phyloP scores from a whole-genome alignment of 2,329 filamentous ascomycete genomes.

The Colletotrichum lentis region DNA sequence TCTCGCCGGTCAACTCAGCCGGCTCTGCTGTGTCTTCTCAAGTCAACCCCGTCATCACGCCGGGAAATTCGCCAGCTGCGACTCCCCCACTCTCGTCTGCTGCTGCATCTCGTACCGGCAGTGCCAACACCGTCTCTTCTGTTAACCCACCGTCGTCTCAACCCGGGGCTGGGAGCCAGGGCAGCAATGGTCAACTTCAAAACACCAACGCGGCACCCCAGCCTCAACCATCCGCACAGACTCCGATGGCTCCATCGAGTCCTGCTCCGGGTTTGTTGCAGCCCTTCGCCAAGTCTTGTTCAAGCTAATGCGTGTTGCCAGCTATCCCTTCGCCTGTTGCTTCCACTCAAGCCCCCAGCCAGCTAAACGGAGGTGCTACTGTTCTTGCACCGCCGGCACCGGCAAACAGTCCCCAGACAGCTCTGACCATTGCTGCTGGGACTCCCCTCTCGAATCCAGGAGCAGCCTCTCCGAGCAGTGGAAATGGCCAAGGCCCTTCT shows the following conservation, averaged over 20 bases:
- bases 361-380: neutral
- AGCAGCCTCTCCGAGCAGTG: neutral
- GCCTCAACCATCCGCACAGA: neutral
- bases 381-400: neutral
- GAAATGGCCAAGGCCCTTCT: neutral
- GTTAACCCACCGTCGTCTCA: neutral
- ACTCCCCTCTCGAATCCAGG: neutral
- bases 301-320: conserved; percentile 1
- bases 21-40: neutral
- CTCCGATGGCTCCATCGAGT: neutral
- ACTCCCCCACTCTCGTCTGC: neutral
- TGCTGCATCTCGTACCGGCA: neutral
- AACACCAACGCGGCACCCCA: conserved; percentile 1
- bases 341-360: neutral
- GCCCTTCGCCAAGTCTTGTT: neutral
- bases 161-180: neutral
- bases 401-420: neutral
- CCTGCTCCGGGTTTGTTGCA: conserved; percentile 4
- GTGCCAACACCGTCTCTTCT: neutral
- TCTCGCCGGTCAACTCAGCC: neutral
- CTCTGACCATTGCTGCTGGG: neutral
- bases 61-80: neutral
- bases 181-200: neutral
- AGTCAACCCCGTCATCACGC: neutral
- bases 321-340: neutral